Evolutionary conservation across 1,284 basidiomycete genomes (phyloP), one percentile per base, ranked within the genome.

Genomic region (Apiotrichum siamense): DNA sequence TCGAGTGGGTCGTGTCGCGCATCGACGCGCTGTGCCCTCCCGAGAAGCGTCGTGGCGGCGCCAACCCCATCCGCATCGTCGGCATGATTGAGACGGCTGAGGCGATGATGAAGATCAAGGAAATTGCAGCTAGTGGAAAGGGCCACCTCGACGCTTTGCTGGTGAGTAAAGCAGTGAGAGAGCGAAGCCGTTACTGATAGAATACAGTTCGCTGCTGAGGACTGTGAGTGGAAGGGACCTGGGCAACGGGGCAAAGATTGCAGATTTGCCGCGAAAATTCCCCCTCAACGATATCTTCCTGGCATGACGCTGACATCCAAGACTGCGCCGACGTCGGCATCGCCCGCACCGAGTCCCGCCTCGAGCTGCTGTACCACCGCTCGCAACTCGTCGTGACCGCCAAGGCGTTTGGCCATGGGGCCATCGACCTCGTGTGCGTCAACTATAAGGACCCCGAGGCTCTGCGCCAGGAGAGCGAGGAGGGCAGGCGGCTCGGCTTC

Each of bases 381-480:
- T 88, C 88, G 0, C 80, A 85, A 52, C 82, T 96, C 49, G 88
- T 86, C 10, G 81, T 87, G 23, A 81, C 84, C 0, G 90, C 93
- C 12, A 91, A 87, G 66, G 88, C 90, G 4, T 89, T 85, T 64
- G 82, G 82, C 0, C 76, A 96, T 2, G 81, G 85, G 35, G 87
- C 91, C 2, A 88, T 97, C 65, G 91, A 94, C 69, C 87, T 94
- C 85, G 90, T 94, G 1, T 94, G 91, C 68, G 83, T 93, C 32
- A 85, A 91, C 66, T 94, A 91, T 77, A 87, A 88, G 66, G 84
- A 93, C 65, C 64, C 76, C 4, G 78, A 80, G 6, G 82, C 83
- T 57, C 77, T 96, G 18, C 75, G 76, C 44, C 81, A 85, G 4
- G 91, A 96, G 69, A 88, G 86, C 49, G 73, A 79, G 52, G 89